These are phyloP conservation scores for Exophiala calicioides DNA, from an alignment of 2,329 filamentous ascomycete genomes.

Conservation along the genomic window DNA sequence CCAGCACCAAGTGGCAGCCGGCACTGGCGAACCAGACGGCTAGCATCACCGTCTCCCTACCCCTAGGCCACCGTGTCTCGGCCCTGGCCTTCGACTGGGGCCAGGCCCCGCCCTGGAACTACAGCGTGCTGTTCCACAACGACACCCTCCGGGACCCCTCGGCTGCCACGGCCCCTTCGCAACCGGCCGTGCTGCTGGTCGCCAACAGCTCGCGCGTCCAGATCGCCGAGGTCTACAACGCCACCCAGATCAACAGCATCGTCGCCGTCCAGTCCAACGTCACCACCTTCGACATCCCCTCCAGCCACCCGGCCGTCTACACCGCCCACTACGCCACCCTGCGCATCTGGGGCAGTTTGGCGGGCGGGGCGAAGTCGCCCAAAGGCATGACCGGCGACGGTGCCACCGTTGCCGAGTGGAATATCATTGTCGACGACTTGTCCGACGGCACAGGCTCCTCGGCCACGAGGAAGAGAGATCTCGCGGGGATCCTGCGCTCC, in stretches of 20 bases:
- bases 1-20: slow-evolving; percentile 69
- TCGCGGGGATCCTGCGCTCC: slow-evolving; percentile 9
- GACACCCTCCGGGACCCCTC: slow-evolving; percentile 33
- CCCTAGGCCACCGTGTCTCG: slow-evolving; percentile 35
- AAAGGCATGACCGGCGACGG: slow-evolving; percentile 42
- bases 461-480: slow-evolving; percentile 5
- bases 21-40: slow-evolving; percentile 50
- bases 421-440: slow-evolving; percentile 39
- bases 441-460: background rate
- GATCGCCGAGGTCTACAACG: slow-evolving; percentile 43
- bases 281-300: slow-evolving; percentile 33
- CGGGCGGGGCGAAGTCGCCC: slow-evolving; percentile 41
- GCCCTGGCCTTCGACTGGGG: slow-evolving; percentile 64
- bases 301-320: slow-evolving; percentile 32
- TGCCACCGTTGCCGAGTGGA: slow-evolving; percentile 52
- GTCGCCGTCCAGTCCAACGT: slow-evolving; percentile 43
- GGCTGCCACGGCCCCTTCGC: too few relatives aligned
- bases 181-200: too few relatives aligned
- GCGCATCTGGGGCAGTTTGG: slow-evolving; percentile 41
- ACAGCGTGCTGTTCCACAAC: slow-evolving; percentile 59
- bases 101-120: slow-evolving; percentile 55
- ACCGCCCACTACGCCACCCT: slow-evolving; percentile 46
- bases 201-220: slow-evolving; percentile 31
- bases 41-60: slow-evolving; percentile 60
- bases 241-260: slow-evolving; percentile 38